Base-by-base conservation (phyloP, 306 rosid species). In the Sicyos edulis region DNA sequence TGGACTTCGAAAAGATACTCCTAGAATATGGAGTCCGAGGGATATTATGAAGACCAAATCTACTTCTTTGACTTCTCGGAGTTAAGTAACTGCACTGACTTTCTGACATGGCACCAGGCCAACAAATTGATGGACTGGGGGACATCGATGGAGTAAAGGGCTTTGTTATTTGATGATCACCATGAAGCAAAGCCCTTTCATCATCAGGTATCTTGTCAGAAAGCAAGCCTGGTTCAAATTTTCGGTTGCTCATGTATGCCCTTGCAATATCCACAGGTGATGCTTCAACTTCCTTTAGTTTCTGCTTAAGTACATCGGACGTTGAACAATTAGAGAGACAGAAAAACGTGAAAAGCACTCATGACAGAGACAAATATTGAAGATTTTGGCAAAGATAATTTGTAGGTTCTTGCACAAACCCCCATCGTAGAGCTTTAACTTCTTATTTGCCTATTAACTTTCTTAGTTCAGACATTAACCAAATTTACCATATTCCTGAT, bases 1-100 rank as follows among this genome's bases (percentile, higher is more conserved):
- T 90, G 5, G 96, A 78, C 73, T 82, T 92, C 1, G 91, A 84
- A 73, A 83, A 86, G 61, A 86, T 89, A 65, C 90, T 84, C 84
- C 96, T 80, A 72, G 98, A 90, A 81, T 93, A 93, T 66, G 96
- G 98, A 58, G 96, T 93, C 57, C 92, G 83, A 40, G 93, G 90
- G 75, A 87, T 78, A 74, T 82, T 88, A 70, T 80, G 80, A 78
- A 88, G 89, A 52, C 93, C 90, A 64, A 67, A 79, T 84, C 86
- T 81, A 54, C 82, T 86, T 63, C 87, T 83, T 70, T 87, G 93
- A 82, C 80, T 82, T 70, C 82, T 87, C 15, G 96, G 96, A 56
- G 96, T 88, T 75, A 67, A 19, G 74, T 86, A 87, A 77, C 82
- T 77, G 56, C 53, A 75, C 19, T 70, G 78, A 80, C 86, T 85